Conservation (phyloP, 2,329 filamentous ascomycete genomes). For the Rhynchosporium secalis region DNA sequence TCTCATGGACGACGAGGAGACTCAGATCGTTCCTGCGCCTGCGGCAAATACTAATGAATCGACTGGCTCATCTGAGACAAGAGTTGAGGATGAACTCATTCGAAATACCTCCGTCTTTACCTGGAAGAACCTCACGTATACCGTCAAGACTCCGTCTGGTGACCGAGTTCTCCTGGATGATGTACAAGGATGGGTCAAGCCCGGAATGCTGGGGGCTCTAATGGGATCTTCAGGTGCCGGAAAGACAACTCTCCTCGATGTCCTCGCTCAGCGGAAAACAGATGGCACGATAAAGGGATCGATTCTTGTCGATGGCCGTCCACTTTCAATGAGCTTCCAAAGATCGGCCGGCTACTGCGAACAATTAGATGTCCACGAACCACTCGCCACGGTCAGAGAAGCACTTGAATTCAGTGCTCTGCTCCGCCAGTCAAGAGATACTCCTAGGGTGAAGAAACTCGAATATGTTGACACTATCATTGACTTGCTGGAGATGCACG, state of each 20-base stretch:
- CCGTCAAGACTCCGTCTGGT: constrained; percentile 59
- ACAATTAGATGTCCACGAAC: constrained; percentile 86
- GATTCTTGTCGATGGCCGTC: constrained; percentile 67
- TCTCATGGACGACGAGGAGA: constrained; percentile 51
- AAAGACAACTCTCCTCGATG: constrained; percentile 62
- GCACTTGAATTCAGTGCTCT: constrained; percentile 86
- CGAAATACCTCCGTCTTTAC: constrained; percentile 70
- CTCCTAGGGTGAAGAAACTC: constrained; percentile 73
- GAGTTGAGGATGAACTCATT: constrained; percentile 50
- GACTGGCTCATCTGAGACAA: constrained; percentile 24
- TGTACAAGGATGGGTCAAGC: constrained; percentile 78
- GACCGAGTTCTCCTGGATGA: constrained; percentile 73
- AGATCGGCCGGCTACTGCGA: constrained; percentile 76
- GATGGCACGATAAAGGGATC: constrained; percentile 87
- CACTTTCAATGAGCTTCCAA: constrained; percentile 79
- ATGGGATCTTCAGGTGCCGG: constrained; percentile 59
- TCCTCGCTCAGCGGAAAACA: constrained; percentile 63
- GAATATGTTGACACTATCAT: constrained; percentile 80
- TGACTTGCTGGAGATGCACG: constrained; percentile 62
- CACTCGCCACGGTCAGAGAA: constrained; percentile 79
- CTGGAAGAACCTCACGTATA: constrained; percentile 71
- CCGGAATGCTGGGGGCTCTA: constrained; percentile 65
- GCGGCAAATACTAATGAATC: constrained; percentile 17
- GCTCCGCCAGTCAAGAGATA: constrained; percentile 76
- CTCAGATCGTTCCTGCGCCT: constrained; percentile 24